Base-by-base conservation (phyloP, 257 asterid genomes). In the Craterostigma plantagineum region DNA sequence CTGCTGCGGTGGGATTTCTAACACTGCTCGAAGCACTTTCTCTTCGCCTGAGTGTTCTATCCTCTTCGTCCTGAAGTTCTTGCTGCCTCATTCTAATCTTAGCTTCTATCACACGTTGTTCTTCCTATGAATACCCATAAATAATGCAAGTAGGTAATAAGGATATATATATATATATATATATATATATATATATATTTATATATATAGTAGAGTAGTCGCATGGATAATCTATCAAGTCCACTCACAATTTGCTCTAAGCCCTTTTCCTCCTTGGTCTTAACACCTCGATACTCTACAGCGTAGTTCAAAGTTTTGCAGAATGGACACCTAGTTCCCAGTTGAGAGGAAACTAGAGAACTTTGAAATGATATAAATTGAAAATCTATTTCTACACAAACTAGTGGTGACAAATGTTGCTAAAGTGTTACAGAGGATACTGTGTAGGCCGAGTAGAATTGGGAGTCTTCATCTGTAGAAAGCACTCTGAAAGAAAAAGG, bases 401-500 rank as follows among this genome's bases (percentile, higher is more conserved):
- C 8, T 17, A 10, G 27, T 50, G 49, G 37, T 4, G 43, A 11
- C 45, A 10, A 11, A 15, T 38, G 14, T 35, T 34, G 39, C 42
- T 17, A 16, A 18, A 5, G 23, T 38, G 11, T 51, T 38, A 58
- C 34, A 43, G 59, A 75, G 99, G 99, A 90, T 83, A 83, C 96
- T 90, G 96, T 16, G 96, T 80, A 12, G 96, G 99, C 53, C 81
- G 77, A 15, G 86, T 64, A 27, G 96, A 75, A 67, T 77, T 83
- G 52, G 99, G 94, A 40, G 87, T 75, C 81, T 76, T 83, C 96
- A 83, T 90, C 77, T 80, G 94, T 78, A 83, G 63, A 70, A 90
- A 90, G 51, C 96, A 90, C 61, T 90, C 99, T 90, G 60, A 38
- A 54, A 58, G 33, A 51, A 47, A 41, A 61, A 45, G 36, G 52